Evolutionary conservation across 257 asterid species (phyloP).

Genomic region (Mentha longifolia): DNA sequence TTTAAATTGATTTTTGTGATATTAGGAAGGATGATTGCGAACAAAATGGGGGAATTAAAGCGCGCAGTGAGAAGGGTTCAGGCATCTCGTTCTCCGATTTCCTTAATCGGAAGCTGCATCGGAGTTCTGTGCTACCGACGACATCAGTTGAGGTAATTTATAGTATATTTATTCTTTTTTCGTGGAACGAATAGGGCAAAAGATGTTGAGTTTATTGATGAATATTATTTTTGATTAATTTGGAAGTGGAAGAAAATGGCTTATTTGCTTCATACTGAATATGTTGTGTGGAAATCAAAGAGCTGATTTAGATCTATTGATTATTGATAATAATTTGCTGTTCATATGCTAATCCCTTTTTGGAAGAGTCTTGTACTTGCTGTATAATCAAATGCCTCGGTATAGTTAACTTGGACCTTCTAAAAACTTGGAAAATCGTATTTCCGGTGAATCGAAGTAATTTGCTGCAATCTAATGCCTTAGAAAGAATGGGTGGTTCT

Average conservation of each 20-base stretch:
- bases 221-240: neutral
- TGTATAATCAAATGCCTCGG: too few relatives aligned
- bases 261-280: neutral
- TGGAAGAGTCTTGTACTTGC: neutral
- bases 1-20: neutral
- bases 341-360: neutral
- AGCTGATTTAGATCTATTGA: neutral
- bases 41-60: slow-evolving; percentile 38
- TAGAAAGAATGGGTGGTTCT: neutral
- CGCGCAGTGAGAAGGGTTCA: slow-evolving; percentile 45
- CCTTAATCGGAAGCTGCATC: slow-evolving; percentile 63
- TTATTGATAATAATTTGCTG: neutral
- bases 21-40: slow-evolving; percentile 41
- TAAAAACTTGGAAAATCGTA: too few relatives aligned
- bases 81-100: slow-evolving; percentile 64
- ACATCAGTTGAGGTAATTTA: slow-evolving; percentile 51
- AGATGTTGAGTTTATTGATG: neutral
- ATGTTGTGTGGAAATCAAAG: slow-evolving; percentile 4
- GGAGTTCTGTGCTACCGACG: slow-evolving; percentile 58
- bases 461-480: neutral
- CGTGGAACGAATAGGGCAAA: neutral
- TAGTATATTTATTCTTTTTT: neutral
- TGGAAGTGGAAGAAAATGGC: neutral
- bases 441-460: neutral
- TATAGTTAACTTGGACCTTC: too few relatives aligned